Percentiles rank a stretch among this genome's conserved stretches.
Conservation (phyloP, 176 grass and related monocot species). For the Bromus sterilis region DNA sequence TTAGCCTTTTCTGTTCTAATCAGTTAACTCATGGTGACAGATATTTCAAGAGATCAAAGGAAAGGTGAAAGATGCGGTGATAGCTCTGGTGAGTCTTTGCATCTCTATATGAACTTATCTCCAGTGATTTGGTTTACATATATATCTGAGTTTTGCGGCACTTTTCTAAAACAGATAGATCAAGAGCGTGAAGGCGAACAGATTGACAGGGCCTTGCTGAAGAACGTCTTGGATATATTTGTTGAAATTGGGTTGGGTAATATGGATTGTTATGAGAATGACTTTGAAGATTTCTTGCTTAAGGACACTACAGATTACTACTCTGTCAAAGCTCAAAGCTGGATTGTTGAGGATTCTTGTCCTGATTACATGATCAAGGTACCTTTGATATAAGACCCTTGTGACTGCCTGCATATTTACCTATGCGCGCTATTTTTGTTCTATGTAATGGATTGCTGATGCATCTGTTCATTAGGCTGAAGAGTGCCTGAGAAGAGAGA, state of each 20-base stretch:
- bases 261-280: conserved; percentile 84
- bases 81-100: conserved; percentile 59
- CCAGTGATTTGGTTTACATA: neutral
- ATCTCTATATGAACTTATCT: neutral
- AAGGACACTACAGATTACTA: conserved; percentile 84
- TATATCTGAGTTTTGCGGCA: neutral
- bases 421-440: neutral
- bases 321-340: conserved; percentile 84
- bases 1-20: neutral
- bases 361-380: conserved; percentile 99
- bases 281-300: conserved; percentile 91
- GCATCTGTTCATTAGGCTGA: conserved; percentile 63
- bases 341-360: conserved; percentile 94
- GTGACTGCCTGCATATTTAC: neutral
- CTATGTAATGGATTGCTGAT: neutral
- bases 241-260: conserved; percentile 83
- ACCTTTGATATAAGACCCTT: conserved; percentile 7
- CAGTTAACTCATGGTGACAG: conserved; percentile 23
- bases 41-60: conserved; percentile 89
- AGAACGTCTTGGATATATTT: conserved; percentile 95
- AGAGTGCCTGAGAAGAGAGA: conserved; percentile 83
- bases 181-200: conserved; percentile 93
- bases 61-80: conserved; percentile 75
- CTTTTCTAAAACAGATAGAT: conserved; percentile 63
- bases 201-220: conserved; percentile 85